Base-by-base conservation (phyloP, 495 filamentous ascomycete genomes). In the Aspergillus sparsus region DNA sequence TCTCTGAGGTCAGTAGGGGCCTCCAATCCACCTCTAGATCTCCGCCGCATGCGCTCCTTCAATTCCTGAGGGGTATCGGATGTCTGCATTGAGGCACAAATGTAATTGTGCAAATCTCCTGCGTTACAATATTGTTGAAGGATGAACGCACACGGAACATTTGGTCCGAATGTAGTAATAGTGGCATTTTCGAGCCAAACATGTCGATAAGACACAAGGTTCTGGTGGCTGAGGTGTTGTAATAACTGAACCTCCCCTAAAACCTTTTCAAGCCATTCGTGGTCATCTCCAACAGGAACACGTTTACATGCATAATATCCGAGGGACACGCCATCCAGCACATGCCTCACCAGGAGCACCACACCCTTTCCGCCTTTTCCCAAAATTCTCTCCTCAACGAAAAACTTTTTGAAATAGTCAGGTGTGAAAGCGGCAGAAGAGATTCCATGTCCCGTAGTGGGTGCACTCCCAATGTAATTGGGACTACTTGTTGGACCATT, bases 71-170 rank as follows among this genome's bases (percentile, higher is more conserved):
- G 87, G 1, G 90, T 91, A 6, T 81, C 77, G 3, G 84, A 72
- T 1, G 73, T 83, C 49, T 85, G 80, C 3, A 76, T 68, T n/a
- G 85, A 78, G n/a, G 87, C 84, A 45, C 91, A 77, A 16, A 98
- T 84, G 69, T 96, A 94, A 47, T 88, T 82, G 53, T 95, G 87
- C 6, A 98, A 80, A 71, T 98, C 94, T n/a, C 94, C 94, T 8
- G 85, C 81, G 70, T 98, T 97, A 78, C 94, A 98, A 65, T 96
- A 98, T 68, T 98, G 92, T 66, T 98, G 94, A 5, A 98, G 83
- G 47, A 98, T 98, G 68, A 96, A 98, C 15, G 92, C 92, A 65
- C 93, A 97, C 7, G 92, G 91, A 0, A 98, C 92, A 65, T 87
- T 94, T 1, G 95, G 94, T 5, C 91, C 89, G 67, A 98, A 98